Percentiles rank a stretch among this genome's conserved stretches.
Evolutionary conservation across 352 stramenopile genomes (phyloP).

Genomic region (Phytophthora quininea): DNA sequence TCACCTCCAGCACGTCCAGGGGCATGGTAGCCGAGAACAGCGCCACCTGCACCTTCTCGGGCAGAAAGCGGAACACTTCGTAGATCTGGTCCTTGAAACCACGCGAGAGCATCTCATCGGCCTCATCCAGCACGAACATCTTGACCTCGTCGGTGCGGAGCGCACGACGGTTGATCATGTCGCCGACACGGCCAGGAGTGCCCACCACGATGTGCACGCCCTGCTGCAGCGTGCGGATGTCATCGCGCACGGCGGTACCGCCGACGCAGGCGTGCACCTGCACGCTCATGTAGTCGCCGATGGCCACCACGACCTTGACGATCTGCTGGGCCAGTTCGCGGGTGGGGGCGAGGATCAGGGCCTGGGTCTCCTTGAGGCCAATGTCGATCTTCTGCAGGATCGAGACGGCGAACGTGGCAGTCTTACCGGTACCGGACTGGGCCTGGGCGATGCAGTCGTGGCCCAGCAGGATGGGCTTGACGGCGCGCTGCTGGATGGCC

Average conservation of each 20-base stretch:
- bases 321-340: slow-evolving; percentile 99
- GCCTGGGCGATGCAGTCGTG: slow-evolving; percentile 99
- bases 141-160: slow-evolving; percentile 95
- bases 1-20: slow-evolving; percentile 98
- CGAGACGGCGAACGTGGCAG: slow-evolving; percentile 98
- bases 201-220: slow-evolving; percentile 99
- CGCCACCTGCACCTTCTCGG: slow-evolving; percentile 97
- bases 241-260: slow-evolving; percentile 97
- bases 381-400: slow-evolving; percentile 98
- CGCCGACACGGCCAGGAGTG: slow-evolving; percentile 98
- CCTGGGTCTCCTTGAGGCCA: slow-evolving; percentile 95
- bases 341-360: slow-evolving; percentile 98
- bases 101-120: slow-evolving; percentile 99
- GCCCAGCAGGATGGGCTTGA: slow-evolving; percentile 98
- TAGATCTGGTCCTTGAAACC: slow-evolving; percentile 99
- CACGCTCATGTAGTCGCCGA: slow-evolving; percentile 97
- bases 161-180: slow-evolving; percentile 99
- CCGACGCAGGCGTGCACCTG: slow-evolving; percentile 98
- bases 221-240: slow-evolving; percentile 98
- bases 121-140: slow-evolving; percentile 99
- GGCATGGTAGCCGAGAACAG: slow-evolving; percentile 99
- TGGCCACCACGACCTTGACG: slow-evolving; percentile 97
- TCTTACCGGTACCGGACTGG: slow-evolving; percentile 99
- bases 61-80: slow-evolving; percentile 99
- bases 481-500: slow-evolving; percentile 99